Evolutionary conservation across 495 filamentous ascomycete species (phyloP).

Genomic region (Neurospora sp.): DNA sequence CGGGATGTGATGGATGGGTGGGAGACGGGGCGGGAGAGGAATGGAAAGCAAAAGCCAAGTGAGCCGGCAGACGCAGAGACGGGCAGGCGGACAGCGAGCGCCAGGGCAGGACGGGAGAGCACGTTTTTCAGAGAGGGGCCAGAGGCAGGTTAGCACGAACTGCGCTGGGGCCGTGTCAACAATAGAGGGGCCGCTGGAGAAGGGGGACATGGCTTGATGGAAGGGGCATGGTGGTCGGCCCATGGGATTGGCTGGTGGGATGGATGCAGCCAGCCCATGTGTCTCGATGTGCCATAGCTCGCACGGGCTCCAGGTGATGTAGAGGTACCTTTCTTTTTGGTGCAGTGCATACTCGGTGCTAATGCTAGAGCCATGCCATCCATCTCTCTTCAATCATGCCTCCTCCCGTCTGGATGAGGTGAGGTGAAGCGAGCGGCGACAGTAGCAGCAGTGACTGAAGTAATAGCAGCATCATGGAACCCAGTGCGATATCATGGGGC

Average conservation of each 20-base stretch:
- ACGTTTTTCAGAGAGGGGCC: constrained; percentile 28
- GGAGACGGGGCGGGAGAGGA: neutral
- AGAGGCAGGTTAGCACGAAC: constrained; percentile 10
- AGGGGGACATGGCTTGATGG: neutral
- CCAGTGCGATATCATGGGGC: neutral
- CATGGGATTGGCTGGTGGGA: neutral
- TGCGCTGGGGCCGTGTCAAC: constrained; percentile 2
- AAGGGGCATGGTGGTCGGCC: neutral
- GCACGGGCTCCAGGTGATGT: neutral
- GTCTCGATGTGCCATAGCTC: neutral
- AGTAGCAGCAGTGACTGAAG: neutral
- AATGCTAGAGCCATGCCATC: neutral
- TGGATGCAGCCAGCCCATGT: neutral
- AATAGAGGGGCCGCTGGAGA: constrained; percentile 6
- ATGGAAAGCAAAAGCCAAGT: neutral
- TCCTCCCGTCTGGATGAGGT: neutral
- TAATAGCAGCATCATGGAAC: neutral
- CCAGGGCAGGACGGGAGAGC: constrained; percentile 20
- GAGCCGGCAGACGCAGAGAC: constrained; percentile 2
- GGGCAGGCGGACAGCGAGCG: constrained; percentile 6
- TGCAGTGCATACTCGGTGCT: neutral
- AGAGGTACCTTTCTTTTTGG: neutral
- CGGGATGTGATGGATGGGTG: neutral
- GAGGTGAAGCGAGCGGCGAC: neutral
- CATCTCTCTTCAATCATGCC: neutral